Base-by-base conservation (phyloP, 768 basidiomycete species). In the Boletus rufocinnamomeus region DNA sequence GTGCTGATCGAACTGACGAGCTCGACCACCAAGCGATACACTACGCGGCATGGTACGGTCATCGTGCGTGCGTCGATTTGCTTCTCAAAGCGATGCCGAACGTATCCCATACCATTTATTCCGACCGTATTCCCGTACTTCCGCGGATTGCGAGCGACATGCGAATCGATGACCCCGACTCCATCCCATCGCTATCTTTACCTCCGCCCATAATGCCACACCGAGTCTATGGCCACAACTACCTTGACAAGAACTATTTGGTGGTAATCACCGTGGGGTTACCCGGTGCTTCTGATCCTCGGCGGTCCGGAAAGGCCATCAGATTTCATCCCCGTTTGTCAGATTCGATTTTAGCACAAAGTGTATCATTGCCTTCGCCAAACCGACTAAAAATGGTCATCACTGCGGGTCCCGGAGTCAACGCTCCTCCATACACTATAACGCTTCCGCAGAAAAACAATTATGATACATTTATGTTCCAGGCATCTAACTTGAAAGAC, bases 121-220 rank as follows among this genome's bases (percentile, higher is more conserved):
- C 59, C 55, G 61, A 63, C 27, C 66, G 53, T 50, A 54, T 58
- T 62, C 50, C 63, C 66, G 53, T 30, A 58, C 45, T 66, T 51
- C 64, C 66, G 63, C 63, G 68, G 69, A 55, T 66, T 69, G 66
- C 49, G 64, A 62, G 56, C n/a, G 72, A 72, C 41, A 62, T 75
- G 54, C 69, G 75, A 46, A 70, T 76, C 10, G 84, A 93, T 68
- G 92, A 98, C 60, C 86, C 91, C 37, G 97, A 99, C 69, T 79
- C 88, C 60, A 99, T 99, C 61, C 97, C 97, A 17, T 89, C 89
- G 1, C 79, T 99, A n/a, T 93, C 91, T 21, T 82, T 99, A 19
- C 97, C 97, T 2, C 97, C 97, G 1, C 97, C 97, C 2, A 98
- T 98, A 70, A 96, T 99, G 84, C 95, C 97, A 30, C 93, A 98